These are phyloP conservation scores for Quercus robur DNA, from an alignment of 306 rosid genomes.

Conservation along the genomic window DNA sequence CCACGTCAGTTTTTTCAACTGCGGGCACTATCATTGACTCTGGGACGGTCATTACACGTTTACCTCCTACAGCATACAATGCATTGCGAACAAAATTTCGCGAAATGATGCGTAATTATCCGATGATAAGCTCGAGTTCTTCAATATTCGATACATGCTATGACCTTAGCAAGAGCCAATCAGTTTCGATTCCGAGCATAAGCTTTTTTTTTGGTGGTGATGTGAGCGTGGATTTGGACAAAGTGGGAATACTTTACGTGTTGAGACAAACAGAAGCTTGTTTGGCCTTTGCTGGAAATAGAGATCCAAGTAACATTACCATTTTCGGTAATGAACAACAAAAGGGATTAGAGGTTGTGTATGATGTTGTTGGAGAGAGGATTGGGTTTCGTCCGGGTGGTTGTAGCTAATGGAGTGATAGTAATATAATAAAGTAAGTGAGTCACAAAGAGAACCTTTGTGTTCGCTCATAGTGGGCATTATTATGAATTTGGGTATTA, in stretches of 20 bases:
- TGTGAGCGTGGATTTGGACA: constrained; percentile 23
- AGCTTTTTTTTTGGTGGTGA: constrained; percentile 32
- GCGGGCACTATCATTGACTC: constrained; percentile 66
- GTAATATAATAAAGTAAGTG: too few relatives aligned
- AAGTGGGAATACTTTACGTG: constrained; percentile 24
- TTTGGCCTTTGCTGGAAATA: constrained; percentile 9
- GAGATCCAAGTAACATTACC: not conserved
- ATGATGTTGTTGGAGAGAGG: not conserved
- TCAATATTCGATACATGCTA: constrained; percentile 60
- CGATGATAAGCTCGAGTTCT: not conserved
- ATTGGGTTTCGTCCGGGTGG: not conserved
- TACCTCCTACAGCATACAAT: constrained; percentile 54
- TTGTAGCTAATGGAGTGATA: not conserved
- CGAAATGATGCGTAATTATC: constrained; percentile 42
- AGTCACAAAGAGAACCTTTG: too few relatives aligned
- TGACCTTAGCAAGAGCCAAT: constrained; percentile 24
- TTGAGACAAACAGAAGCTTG: constrained; percentile 38
- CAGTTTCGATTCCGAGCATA: constrained; percentile 32
- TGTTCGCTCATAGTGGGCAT: too few relatives aligned
- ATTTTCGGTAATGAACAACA: not conserved
- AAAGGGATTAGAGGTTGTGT: not conserved
- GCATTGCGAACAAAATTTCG: constrained; percentile 33
- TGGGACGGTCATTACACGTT: constrained; percentile 62
- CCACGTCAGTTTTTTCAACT: constrained; percentile 34
- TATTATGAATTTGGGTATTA: too few relatives aligned